These are phyloP conservation scores for Berberis vulgaris DNA, from an alignment of 164 flowering plant genomes.

Conservation along the genomic window DNA sequence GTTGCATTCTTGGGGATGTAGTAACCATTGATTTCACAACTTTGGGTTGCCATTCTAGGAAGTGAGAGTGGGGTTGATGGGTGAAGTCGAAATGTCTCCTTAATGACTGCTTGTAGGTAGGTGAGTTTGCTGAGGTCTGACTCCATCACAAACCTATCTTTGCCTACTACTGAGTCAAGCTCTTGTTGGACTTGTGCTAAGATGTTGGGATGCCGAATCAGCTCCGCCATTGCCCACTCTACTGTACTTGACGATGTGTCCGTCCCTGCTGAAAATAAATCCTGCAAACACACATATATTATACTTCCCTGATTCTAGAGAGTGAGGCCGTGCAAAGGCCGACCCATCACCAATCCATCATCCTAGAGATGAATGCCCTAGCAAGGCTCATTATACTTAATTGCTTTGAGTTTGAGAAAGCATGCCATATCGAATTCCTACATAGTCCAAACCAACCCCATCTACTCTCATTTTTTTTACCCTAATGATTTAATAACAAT, in stretches of 20 bases:
- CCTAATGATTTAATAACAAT: too few relatives aligned
- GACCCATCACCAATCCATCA: too few relatives aligned
- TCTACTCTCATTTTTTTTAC: too few relatives aligned
- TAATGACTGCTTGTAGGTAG: slow-evolving; percentile 59
- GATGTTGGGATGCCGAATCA: slow-evolving; percentile 54
- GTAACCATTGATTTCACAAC: slow-evolving; percentile 64
- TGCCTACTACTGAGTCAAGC: slow-evolving; percentile 60
- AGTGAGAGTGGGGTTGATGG: slow-evolving; percentile 83
- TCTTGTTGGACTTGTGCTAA: slow-evolving; percentile 43
- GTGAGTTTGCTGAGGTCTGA: slow-evolving; percentile 47
- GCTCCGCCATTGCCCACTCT: slow-evolving; percentile 83
- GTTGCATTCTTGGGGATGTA: slow-evolving; percentile 63
- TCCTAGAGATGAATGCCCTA: too few relatives aligned
- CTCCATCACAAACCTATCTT: slow-evolving; percentile 44
- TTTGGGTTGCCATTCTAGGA: slow-evolving; percentile 52
- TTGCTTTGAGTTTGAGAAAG: too few relatives aligned
- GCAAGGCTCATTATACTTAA: too few relatives aligned
- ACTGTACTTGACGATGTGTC: slow-evolving; percentile 84
- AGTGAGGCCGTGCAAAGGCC: background rate
- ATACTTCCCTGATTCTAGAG: background rate
- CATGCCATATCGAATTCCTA: too few relatives aligned
- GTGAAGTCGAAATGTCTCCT: slow-evolving; percentile 83
- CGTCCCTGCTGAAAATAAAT: slow-evolving; percentile 74
- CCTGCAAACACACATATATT: slow-evolving; percentile 22
- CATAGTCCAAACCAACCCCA: too few relatives aligned